Base-by-base conservation (phyloP, 2,329 filamentous ascomycete genomes). In the Fusarium anguioides region DNA sequence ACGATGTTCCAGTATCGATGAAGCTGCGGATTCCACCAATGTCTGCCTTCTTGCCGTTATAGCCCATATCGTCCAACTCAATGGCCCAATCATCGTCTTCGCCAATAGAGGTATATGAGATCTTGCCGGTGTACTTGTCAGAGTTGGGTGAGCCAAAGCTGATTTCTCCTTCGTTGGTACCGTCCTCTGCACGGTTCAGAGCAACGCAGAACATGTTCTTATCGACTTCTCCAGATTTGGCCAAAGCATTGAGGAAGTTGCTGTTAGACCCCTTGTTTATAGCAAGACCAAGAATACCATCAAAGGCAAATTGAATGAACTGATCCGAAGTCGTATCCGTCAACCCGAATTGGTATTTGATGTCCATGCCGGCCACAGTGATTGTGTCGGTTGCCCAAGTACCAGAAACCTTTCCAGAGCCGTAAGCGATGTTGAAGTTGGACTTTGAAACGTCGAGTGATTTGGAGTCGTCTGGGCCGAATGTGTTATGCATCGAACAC, bases 1-100 rank as follows among this genome's bases (percentile, higher is more conserved):
- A 96, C 0, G 90, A 92, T 0, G 93, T 96, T 47, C 93, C 93
- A 0, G 92, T 94, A 77, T 97, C 94, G 69, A 97, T 89, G 75
- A 94, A 93, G 29, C 90, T 91, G 3, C 82, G 81, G 46, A 83
- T 77, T 35, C 80, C 81, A 12, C 84, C 87, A 33, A 89, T 80
- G n/a, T 84, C 82, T 14, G 85, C 83, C 10, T 82, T 80, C 40
- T 85, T 82, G 44, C 86, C 89, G 59, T 89, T 84, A 42, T 90
- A 86, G 4, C 85, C 81, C 48, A 89, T 84, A 69, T 90, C 89
- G 40, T 89, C 89, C 54, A 96, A 73, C 0, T 86, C 77, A 27
- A 97, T 89, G 26, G 89, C 87, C 94, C 94, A 97, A 68, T 89
- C 88, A 15, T 86, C 84, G 6, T 80, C 78, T 17, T 83, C 77